A percentile compares a stretch with the other conserved stretches of the same genome.
phyloP scores from a whole-genome alignment of 306 rosid genomes.

The Begonia peltatifolia region DNA sequence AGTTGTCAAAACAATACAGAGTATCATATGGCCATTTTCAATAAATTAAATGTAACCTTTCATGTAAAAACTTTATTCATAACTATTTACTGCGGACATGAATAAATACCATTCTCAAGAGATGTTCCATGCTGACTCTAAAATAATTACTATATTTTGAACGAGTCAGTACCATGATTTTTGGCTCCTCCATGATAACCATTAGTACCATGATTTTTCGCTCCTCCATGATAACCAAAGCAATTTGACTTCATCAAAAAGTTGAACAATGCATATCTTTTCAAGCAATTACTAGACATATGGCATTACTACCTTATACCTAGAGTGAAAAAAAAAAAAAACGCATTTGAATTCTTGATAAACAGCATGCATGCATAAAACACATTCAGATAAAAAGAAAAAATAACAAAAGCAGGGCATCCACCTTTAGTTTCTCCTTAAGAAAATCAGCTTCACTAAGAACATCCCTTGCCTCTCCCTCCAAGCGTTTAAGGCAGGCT shows the following conservation, averaged over 20 bases:
- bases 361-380: slow-evolving; percentile 4
- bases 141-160: too few relatives aligned
- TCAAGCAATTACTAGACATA: not conserved
- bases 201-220: too few relatives aligned
- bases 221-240: slow-evolving; percentile 2
- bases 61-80: too few relatives aligned
- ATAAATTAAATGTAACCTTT: too few relatives aligned
- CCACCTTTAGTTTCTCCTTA: slow-evolving; percentile 81
- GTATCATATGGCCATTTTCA: too few relatives aligned
- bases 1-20: too few relatives aligned
- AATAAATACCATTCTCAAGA: too few relatives aligned
- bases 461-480: slow-evolving; percentile 66
- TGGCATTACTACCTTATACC: not conserved
- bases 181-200: too few relatives aligned
- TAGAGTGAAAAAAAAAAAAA: too few relatives aligned
- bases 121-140: too few relatives aligned
- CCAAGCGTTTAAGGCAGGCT: slow-evolving; percentile 79
- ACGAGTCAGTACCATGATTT: too few relatives aligned
- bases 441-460: slow-evolving; percentile 89
- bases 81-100: too few relatives aligned
- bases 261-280: not conserved
- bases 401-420: not conserved
- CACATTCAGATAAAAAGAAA: not conserved
- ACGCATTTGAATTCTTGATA: not conserved
- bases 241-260: slow-evolving; percentile 1